Base-by-base conservation (phyloP, 164 flowering plant genomes). In the Vitis rupestris region DNA sequence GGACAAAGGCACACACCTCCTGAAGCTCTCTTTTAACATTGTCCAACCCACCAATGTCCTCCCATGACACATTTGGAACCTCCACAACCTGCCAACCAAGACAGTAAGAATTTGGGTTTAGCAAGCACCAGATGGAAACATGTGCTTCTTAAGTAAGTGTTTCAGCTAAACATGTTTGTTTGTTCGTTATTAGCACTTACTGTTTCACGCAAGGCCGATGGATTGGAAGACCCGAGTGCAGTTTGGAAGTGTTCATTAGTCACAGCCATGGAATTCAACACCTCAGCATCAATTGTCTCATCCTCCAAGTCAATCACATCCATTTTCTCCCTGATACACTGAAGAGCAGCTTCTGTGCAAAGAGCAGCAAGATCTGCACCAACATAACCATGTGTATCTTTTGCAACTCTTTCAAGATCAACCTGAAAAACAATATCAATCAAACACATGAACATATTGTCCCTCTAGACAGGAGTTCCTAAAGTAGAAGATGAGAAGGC, bases 341-440 rank as follows among this genome's bases (percentile, higher is more conserved):
- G 89, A 69, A 88, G 89, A 50, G 92, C 92, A 75, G 89, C 87
- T 63, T 88, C 92, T 1, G 92, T 88, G 73, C 90, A 88, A 58
- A 88, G 81, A 23, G 89, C 92, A 65, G 92, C 92, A 67, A 88
- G 84, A 75, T 88, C 92, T 10, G 92, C 86, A 53, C 92, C 92
- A 17, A 88, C 92, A 74, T 88, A 88, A 23, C 92, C 92, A 65
- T 88, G 92, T 1, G 92, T 88, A 59, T 88, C 83, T 61, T 78
- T 86, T 30, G 90, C 67, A 74, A 83, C 81, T 64, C 77, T 82
- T 70, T 88, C 92, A 16, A 88, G 83, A 75, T 88, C 92, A 70
- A 88, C 91, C 91, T 87, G 80, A 19, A 72, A 76, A 10, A 19
- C 16, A 49, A 57, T 13, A 44, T 15, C 10, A 72, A 57, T 23